Conservation (phyloP, 2,329 filamentous ascomycete species). For the Penicillium sp. region DNA sequence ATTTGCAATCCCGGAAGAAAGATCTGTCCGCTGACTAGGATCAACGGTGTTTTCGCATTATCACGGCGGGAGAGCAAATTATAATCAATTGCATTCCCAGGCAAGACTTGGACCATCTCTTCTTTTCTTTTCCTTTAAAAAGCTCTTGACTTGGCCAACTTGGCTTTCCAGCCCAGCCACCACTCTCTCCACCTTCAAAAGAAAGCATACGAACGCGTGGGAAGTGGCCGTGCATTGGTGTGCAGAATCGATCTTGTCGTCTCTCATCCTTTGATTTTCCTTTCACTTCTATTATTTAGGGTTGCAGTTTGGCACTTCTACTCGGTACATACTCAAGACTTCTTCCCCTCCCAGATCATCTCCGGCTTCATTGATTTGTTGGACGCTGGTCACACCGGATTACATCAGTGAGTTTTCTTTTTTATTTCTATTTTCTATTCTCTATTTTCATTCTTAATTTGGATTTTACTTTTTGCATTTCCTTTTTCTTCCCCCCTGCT, state of each 20-base stretch:
- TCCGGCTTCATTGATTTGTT: conserved; percentile 5
- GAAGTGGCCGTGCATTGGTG: conserved; percentile 7
- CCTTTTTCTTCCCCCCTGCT: conserved; percentile 8
- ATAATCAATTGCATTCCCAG: conserved; percentile 13
- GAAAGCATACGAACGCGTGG: conserved; percentile 10
- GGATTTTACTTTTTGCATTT: conserved; percentile 2
- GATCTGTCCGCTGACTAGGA: conserved; percentile 2
- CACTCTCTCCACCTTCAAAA: conserved; percentile 5
- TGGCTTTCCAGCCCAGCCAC: conserved; percentile 14
- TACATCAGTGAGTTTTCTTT: conserved; percentile 21
- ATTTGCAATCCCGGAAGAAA: neutral
- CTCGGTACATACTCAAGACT: too few relatives aligned
- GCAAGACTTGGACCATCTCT: conserved; percentile 3
- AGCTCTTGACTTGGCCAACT: too few relatives aligned
- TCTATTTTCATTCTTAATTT: conserved; percentile 5
- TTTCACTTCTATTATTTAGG: too few relatives aligned
- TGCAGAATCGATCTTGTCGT: neutral
- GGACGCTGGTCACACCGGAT: conserved; percentile 17
- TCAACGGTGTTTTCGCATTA: neutral
- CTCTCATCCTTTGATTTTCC: neutral
- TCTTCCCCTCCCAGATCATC: too few relatives aligned
- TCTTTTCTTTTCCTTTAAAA: conserved; percentile 1
- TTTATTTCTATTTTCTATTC: conserved; percentile 8
- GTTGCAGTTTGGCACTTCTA: conserved; percentile 12
- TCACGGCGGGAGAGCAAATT: conserved; percentile 8